Evolutionary conservation across 2,329 filamentous ascomycete species (phyloP).

Genomic region (Colletotrichum australisinense): DNA sequence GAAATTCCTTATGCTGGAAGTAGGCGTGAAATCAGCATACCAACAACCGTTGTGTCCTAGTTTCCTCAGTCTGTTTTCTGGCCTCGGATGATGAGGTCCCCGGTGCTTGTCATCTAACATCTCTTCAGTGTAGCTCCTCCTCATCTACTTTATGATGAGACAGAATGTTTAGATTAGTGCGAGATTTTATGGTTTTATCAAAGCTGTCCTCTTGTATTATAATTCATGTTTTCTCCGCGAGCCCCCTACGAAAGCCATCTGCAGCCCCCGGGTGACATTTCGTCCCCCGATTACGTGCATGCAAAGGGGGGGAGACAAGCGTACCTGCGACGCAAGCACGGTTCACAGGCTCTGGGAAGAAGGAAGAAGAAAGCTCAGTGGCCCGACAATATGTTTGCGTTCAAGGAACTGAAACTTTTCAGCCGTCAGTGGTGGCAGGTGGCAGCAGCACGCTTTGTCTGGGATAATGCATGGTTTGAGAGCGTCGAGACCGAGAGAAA

Average conservation of each 20-base stretch:
- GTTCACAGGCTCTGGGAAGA: not conserved
- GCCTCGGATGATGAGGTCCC: not conserved
- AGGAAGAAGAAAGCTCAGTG: conserved; percentile 14
- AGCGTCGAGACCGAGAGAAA: not conserved
- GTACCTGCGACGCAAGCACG: conserved; percentile 15
- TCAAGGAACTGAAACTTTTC: conserved; percentile 26
- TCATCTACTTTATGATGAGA: not conserved
- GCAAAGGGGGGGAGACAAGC: not conserved
- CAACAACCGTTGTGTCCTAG: not conserved
- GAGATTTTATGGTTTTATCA: not conserved
- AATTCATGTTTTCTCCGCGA: not conserved
- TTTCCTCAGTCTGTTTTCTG: not conserved
- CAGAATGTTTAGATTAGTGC: not conserved
- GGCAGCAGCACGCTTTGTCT: not conserved
- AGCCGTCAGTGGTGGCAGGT: conserved; percentile 23
- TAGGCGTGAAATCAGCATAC: not conserved
- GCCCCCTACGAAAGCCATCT: not conserved
- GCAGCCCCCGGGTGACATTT: not conserved
- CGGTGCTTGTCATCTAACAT: not conserved
- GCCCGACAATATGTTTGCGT: not conserved
- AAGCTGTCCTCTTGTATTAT: not conserved
- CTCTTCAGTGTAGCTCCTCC: not conserved
- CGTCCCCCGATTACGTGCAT: not conserved
- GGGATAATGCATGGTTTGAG: not conserved
- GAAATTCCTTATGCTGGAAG: not conserved